Evolutionary conservation across 2,329 filamentous ascomycete genomes (phyloP).

Genomic region (Aspergillus pseudoglaucus): DNA sequence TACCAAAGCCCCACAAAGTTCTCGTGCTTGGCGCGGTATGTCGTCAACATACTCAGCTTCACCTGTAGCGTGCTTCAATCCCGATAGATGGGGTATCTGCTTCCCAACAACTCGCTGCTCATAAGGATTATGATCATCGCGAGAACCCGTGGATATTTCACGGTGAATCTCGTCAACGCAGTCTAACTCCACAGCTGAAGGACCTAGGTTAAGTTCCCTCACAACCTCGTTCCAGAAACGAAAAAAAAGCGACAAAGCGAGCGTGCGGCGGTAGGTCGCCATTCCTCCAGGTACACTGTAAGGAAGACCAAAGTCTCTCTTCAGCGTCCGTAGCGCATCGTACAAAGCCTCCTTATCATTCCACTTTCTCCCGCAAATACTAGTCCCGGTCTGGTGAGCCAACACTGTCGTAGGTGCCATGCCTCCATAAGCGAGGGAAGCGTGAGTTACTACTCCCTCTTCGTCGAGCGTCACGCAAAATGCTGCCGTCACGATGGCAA

Average conservation of each 20-base stretch:
- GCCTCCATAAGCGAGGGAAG: conserved; percentile 50
- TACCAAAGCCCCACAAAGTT: conserved; percentile 73
- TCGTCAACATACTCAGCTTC: conserved; percentile 89
- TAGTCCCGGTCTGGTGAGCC: conserved; percentile 70
- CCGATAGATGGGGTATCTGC: conserved; percentile 71
- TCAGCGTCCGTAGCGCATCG: conserved; percentile 82
- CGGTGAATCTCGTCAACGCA: conserved; percentile 67
- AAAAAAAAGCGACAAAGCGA: conserved; percentile 93
- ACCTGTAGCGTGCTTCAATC: conserved; percentile 78
- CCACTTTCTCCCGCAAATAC: conserved; percentile 69
- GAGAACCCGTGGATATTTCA: neutral
- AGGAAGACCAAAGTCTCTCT: conserved; percentile 76
- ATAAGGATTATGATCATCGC: neutral
- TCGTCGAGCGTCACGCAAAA: conserved; percentile 51
- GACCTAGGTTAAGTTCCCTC: conserved; percentile 45
- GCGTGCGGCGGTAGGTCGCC: conserved; percentile 88
- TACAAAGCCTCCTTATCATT: conserved; percentile 78
- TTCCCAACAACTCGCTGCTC: conserved; percentile 72
- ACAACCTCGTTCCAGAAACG: conserved; percentile 91
- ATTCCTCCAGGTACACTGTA: conserved; percentile 95
- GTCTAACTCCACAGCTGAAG: conserved; percentile 59
- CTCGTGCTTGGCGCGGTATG: conserved; percentile 70
- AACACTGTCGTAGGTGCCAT: conserved; percentile 91
- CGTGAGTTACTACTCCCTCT: neutral
- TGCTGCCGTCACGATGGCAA: conserved; percentile 91